Conservation (phyloP, 2,329 filamentous ascomycete genomes). For the Didymella glomerata region DNA sequence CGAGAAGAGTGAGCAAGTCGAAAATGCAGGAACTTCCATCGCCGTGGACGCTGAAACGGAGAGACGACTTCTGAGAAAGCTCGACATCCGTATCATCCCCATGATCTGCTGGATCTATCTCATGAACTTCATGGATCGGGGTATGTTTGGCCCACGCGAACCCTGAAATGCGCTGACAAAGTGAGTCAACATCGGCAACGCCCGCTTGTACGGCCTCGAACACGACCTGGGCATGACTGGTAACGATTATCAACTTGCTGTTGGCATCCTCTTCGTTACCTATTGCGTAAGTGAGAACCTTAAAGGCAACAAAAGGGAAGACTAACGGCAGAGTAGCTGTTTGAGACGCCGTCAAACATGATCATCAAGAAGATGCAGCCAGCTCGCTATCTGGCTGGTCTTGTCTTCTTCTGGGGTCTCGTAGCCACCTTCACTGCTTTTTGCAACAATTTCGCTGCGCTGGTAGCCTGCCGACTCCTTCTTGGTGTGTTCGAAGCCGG, state of each 20-base stretch:
- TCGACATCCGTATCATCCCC: slow-evolving; percentile 60
- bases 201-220: slow-evolving; percentile 37
- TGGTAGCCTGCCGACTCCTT: slow-evolving; percentile 40
- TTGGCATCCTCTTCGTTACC: slow-evolving; percentile 37
- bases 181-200: slow-evolving; percentile 53
- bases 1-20: slow-evolving; percentile 26
- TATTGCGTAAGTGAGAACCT: slow-evolving; percentile 33
- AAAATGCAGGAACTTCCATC: slow-evolving; percentile 15
- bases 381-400: slow-evolving; percentile 34
- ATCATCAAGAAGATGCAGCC: slow-evolving; percentile 55
- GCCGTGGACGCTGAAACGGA: slow-evolving; percentile 57
- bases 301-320: background rate
- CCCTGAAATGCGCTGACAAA: background rate
- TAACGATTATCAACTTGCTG: slow-evolving; percentile 36
- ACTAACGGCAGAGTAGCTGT: slow-evolving; percentile 42
- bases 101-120: slow-evolving; percentile 66
- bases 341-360: slow-evolving; percentile 59
- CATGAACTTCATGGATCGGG: slow-evolving; percentile 57
- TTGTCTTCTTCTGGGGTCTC: slow-evolving; percentile 39
- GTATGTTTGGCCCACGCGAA: slow-evolving; percentile 29
- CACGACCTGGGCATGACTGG: slow-evolving; percentile 32
- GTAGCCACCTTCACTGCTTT: slow-evolving; percentile 37
- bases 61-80: slow-evolving; percentile 57
- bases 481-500: slow-evolving; percentile 44
- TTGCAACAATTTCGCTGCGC: slow-evolving; percentile 36